Conservation (phyloP, 345 rosid species). For the Gossypium arboreum region DNA sequence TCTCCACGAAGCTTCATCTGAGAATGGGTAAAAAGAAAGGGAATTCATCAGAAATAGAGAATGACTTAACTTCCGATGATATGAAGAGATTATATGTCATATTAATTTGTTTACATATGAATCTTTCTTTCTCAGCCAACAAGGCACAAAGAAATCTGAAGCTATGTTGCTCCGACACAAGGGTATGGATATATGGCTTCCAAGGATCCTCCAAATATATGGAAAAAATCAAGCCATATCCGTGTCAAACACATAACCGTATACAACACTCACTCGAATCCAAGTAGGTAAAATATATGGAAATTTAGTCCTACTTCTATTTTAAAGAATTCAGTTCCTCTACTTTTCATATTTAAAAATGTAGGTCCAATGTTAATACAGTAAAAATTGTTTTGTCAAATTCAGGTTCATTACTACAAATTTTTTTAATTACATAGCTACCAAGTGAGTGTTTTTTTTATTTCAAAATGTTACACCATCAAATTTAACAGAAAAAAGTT, state of each 20-base stretch:
- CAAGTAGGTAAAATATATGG: not conserved
- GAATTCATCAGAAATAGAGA: conserved; percentile 1
- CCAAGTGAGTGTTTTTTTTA: too few relatives aligned
- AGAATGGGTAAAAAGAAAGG: conserved; percentile 4
- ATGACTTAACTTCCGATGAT: conserved; percentile 1
- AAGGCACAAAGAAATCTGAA: not conserved
- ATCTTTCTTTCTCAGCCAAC: conserved; percentile 1
- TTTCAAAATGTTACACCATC: too few relatives aligned
- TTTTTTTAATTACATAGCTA: too few relatives aligned
- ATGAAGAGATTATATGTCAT: not conserved
- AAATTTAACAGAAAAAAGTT: too few relatives aligned
- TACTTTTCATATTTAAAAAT: too few relatives aligned
- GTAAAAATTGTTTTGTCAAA: too few relatives aligned
- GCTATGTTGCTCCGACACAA: not conserved
- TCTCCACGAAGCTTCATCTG: conserved; percentile 93
- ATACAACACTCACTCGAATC: not conserved
- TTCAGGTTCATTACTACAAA: too few relatives aligned
- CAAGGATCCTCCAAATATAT: not conserved
- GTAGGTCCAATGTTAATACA: too few relatives aligned
- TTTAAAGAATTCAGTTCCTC: too few relatives aligned
- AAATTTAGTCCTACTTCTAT: too few relatives aligned
- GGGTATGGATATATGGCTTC: not conserved
- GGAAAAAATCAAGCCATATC: not conserved
- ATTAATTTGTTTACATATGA: not conserved
- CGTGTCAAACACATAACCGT: not conserved